Evolutionary conservation across 1,284 basidiomycete species (phyloP).

Genomic region (Puccinia brachypodii): DNA sequence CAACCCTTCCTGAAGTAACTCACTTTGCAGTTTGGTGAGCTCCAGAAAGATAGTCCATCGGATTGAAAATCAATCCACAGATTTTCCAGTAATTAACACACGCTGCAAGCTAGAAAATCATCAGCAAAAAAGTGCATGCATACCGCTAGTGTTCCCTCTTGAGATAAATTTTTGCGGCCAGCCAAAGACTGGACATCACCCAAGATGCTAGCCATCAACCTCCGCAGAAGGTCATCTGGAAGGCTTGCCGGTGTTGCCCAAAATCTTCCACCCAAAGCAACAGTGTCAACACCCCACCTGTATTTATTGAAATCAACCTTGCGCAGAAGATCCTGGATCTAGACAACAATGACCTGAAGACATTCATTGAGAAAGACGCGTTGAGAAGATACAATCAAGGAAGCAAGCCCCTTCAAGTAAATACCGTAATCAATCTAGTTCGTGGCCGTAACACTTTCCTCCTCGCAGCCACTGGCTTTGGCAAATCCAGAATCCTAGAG

Average conservation of each 20-base stretch:
- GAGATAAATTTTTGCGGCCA: too few relatives aligned
- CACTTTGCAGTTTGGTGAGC: neutral
- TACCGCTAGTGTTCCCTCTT: too few relatives aligned
- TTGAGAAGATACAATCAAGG: neutral
- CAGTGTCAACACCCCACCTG: too few relatives aligned
- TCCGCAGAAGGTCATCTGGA: neutral
- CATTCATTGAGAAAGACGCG: neutral
- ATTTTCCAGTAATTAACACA: too few relatives aligned
- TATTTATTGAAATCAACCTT: neutral
- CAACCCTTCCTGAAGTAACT: neutral
- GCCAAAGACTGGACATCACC: neutral
- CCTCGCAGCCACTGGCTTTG: slow-evolving; percentile 8
- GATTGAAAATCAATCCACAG: neutral
- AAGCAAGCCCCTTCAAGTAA: neutral
- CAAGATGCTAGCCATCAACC: neutral
- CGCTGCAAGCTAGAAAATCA: too few relatives aligned
- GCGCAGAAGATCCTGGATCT: neutral
- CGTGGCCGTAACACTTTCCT: slow-evolving; percentile 4
- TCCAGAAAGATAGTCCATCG: neutral
- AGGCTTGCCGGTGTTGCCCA: neutral
- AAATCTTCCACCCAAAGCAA: too few relatives aligned
- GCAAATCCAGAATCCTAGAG: neutral
- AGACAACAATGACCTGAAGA: neutral
- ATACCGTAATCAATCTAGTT: neutral
- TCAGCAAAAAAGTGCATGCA: too few relatives aligned